Base-by-base conservation (phyloP, 192 early-diverging fungal genomes). In the Coemansia sp. region DNA sequence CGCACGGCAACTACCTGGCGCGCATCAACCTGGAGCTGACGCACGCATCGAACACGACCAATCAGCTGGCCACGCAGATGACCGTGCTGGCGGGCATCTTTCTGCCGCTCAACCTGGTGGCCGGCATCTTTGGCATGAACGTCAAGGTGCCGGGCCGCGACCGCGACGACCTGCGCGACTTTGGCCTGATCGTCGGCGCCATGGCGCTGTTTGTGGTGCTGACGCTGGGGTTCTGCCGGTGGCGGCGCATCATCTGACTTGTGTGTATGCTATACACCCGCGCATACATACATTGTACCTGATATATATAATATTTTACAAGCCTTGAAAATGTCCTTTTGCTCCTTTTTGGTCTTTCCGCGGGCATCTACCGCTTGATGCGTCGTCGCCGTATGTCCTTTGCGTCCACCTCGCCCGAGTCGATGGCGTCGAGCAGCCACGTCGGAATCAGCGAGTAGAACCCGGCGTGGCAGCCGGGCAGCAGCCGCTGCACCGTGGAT, bases 1-100 rank as follows among this genome's bases (percentile, higher is more conserved):
- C 87, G 0, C 90, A 94, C 62, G 79, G 81, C 19, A 94, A 94
- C 66, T 94, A 92, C 58, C 72, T 94, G 21, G 91, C 91, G 12
- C 87, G 90, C 50, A 89, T 94, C 47, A 83, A 81, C 21, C 83
- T 94, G 17, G 90, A 92, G 59, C 79, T 92, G 63, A 87, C 86
- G 5, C 76, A 84, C 53, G 80, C 83, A 23, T 82, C 77, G 8
- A 67, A 67, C 30, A 67, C 63, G 3, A 74, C 70, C 27, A 74
- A 74, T 44, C 55, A 67, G 55, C 60, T 74, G 39, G 64, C 64
- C 2, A 67, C 70, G 34, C 63, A 74, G 42, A 63, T 67, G 63
- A 67, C 70, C 0, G 60, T 67, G 50, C 62, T 88, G 21, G 83
- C 82, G 2, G 81, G 80, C 25, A 64, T 86, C 19, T 67, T 78